Evolutionary conservation across 1,284 basidiomycete species (phyloP).

Genomic region (Malassezia equina): DNA sequence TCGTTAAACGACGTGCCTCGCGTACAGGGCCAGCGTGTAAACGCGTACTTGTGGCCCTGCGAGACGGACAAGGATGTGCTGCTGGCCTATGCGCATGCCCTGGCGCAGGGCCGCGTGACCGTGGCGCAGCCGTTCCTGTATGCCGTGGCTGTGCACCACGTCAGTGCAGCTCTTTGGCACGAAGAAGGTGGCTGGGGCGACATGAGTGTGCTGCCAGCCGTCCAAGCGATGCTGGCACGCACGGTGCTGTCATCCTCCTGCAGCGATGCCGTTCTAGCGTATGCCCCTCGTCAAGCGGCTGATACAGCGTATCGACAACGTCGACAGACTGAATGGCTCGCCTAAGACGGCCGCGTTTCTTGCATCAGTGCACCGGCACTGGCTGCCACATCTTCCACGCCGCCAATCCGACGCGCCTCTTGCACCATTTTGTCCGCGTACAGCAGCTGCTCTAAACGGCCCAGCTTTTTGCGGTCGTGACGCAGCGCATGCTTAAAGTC

Average conservation of each 20-base stretch:
- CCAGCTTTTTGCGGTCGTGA: conserved; percentile 41
- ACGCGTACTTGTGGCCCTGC: conserved; percentile 61
- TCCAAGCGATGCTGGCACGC: background rate
- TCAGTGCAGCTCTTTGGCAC: conserved; percentile 49
- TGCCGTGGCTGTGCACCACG: conserved; percentile 66
- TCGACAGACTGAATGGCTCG: background rate
- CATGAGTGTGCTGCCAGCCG: background rate
- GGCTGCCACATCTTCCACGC: conserved; percentile 36
- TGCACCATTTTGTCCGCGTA: conserved; percentile 44
- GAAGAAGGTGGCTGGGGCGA: background rate
- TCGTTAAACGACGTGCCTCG: conserved; percentile 23
- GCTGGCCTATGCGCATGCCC: conserved; percentile 50
- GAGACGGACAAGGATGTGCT: conserved; percentile 63
- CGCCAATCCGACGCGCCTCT: conserved; percentile 36
- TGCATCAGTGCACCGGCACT: conserved; percentile 28
- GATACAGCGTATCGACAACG: background rate
- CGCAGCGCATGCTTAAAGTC: conserved; percentile 43
- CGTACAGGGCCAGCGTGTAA: conserved; percentile 49
- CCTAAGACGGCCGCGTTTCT: conserved; percentile 8
- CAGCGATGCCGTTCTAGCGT: background rate
- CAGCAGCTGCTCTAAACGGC: conserved; percentile 42
- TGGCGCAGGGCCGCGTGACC: conserved; percentile 46
- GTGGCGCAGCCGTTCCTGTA: conserved; percentile 54
- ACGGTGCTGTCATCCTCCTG: background rate
- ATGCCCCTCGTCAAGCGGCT: background rate